Evolutionary conservation across 495 filamentous ascomycete species (phyloP).

Genomic region (Achaetomiella virescens): DNA sequence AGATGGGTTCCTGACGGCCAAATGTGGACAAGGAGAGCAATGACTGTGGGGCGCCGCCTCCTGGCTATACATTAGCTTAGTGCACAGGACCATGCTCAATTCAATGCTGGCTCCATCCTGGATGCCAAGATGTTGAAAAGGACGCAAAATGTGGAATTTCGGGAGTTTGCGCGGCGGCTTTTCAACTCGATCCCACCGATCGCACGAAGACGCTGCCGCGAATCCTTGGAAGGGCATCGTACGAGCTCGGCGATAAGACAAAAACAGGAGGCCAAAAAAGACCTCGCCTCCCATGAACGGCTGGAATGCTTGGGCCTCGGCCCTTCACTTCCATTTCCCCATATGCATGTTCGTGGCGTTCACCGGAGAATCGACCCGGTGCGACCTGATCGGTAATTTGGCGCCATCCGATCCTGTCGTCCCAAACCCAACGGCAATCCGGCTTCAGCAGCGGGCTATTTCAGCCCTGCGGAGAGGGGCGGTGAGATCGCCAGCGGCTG

Average conservation of each 20-base stretch:
- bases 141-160: constrained; percentile 3
- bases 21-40: not conserved
- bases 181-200: not conserved
- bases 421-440: constrained; percentile 4
- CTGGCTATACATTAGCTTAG: constrained; percentile 10
- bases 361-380: not conserved
- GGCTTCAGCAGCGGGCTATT: constrained; percentile 13
- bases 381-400: not conserved
- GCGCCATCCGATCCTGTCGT: not conserved
- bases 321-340: not conserved
- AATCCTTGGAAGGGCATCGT: not conserved
- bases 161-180: not conserved
- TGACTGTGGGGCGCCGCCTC: not conserved
- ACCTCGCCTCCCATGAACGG: no score
- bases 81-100: constrained; percentile 11
- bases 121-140: not conserved
- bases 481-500: no score
- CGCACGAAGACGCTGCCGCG: not conserved
- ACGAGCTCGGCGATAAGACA: not conserved
- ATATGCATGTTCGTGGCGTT: not conserved
- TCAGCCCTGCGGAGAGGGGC: no score
- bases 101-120: not conserved
- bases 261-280: not conserved
- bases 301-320: not conserved
- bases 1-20: not conserved